A percentile compares a stretch with the other conserved stretches of the same genome.
phyloP scores from a whole-genome alignment of 2,329 filamentous ascomycete genomes.

The Colletotrichum australisinense region DNA sequence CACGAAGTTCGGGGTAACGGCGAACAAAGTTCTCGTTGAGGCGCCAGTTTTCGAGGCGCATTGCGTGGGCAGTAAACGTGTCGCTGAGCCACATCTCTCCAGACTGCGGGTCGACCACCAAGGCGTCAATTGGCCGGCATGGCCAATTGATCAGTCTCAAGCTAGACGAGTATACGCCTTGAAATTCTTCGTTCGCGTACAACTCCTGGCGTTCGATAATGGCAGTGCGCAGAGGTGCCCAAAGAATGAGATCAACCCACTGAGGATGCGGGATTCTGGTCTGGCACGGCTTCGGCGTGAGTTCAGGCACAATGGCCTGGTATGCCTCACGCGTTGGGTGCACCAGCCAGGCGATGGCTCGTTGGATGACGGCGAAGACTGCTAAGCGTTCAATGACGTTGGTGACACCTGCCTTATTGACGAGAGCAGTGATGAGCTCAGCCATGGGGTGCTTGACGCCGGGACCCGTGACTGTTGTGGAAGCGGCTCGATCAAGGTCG shows the following conservation, averaged over 20 bases:
- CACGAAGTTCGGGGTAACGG: slow-evolving; percentile 43
- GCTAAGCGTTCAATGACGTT: slow-evolving; percentile 47
- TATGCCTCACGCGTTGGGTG: slow-evolving; percentile 46
- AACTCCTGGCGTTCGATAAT: slow-evolving; percentile 48
- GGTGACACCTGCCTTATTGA: slow-evolving; percentile 43
- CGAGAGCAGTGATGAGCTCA: slow-evolving; percentile 44
- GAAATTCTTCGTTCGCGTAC: slow-evolving; percentile 52
- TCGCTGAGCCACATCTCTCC: slow-evolving; percentile 42
- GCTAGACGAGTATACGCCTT: slow-evolving; percentile 46
- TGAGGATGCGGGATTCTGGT: slow-evolving; percentile 42
- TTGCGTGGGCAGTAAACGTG: slow-evolving; percentile 40
- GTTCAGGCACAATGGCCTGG: slow-evolving; percentile 37
- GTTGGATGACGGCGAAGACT: slow-evolving; percentile 46
- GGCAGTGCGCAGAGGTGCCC: slow-evolving; percentile 47
- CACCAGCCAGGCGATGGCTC: slow-evolving; percentile 44
- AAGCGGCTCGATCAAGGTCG: slow-evolving; percentile 36
- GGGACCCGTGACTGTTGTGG: neutral
- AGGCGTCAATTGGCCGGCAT: slow-evolving; percentile 38
- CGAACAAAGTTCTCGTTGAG: slow-evolving; percentile 40
- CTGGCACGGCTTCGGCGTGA: slow-evolving; percentile 43
- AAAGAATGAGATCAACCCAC: slow-evolving; percentile 48
- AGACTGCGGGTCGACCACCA: slow-evolving; percentile 41
- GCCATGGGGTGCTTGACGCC: slow-evolving; percentile 42
- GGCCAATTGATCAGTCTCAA: slow-evolving; percentile 50
- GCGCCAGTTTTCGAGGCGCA: slow-evolving; percentile 42